A percentile compares a stretch with the other conserved stretches of the same genome.
Evolutionary conservation across 2,329 filamentous ascomycete species (phyloP).

Genomic region (Coccinonectria pachysandricola): DNA sequence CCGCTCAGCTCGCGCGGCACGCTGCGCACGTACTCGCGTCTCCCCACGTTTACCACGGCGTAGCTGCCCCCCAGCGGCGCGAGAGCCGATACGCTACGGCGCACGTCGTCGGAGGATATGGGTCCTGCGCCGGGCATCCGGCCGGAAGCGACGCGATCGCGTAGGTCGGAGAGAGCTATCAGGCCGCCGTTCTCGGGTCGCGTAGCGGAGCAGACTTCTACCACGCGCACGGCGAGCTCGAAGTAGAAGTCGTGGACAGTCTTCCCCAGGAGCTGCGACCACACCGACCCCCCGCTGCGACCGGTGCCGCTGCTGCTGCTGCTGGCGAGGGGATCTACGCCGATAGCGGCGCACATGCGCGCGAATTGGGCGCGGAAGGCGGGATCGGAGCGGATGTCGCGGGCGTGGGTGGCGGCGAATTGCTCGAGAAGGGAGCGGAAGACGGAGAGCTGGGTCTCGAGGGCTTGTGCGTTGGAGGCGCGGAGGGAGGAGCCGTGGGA

Average conservation of each 20-base stretch:
- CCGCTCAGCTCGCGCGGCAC: constrained; percentile 92
- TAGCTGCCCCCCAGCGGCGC: constrained; percentile 83
- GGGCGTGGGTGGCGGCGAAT: constrained; percentile 88
- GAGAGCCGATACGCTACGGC: constrained; percentile 78
- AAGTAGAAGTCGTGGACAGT: constrained; percentile 99
- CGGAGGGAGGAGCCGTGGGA: constrained; percentile 83
- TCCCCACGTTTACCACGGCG: constrained; percentile 72
- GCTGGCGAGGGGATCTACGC: constrained; percentile 78
- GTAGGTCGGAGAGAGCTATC: constrained; percentile 73
- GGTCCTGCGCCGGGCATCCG: constrained; percentile 67
- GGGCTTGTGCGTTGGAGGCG: constrained; percentile 69
- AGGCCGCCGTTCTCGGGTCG: constrained; percentile 86
- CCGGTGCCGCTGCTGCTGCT: constrained; percentile 22
- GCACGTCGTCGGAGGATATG: constrained; percentile 85
- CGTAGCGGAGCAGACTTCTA: constrained; percentile 82
- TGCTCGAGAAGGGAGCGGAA: constrained; percentile 93
- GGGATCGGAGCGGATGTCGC: constrained; percentile 92
- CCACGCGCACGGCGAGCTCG: constrained; percentile 88
- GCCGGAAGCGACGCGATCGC: constrained; percentile 61
- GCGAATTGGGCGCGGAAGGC: constrained; percentile 94
- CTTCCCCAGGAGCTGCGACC: constrained; percentile 84
- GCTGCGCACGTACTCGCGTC: constrained; percentile 78
- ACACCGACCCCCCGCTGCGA: constrained; percentile 57
- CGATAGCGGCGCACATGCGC: constrained; percentile 95
- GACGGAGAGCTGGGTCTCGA: constrained; percentile 87